Evolutionary conservation across 352 stramenopile genomes (phyloP), one percentile per base, ranked within the genome.

Genomic region (Pythium rishiriense): DNA sequence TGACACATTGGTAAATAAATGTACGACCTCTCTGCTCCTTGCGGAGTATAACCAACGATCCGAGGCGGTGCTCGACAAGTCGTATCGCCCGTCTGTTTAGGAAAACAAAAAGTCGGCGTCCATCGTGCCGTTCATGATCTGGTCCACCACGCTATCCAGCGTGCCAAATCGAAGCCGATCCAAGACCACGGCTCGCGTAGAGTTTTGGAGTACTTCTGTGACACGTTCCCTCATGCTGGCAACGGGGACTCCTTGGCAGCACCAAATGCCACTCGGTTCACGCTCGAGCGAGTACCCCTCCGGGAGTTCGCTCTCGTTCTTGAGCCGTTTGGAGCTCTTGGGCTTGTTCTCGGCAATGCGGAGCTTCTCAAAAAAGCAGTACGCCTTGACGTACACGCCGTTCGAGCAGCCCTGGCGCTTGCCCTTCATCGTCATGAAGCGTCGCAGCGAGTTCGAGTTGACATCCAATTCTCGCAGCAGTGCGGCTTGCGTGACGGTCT

Each of bases 281-380:
- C 68, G 68, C 57, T 65, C 49, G 11, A 76, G 64, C 31, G 64
- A 66, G 58, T 68, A 76, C 21, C 69, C 69, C 19, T 33, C 42
- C 17, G 66, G 62, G 41, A 65, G 48, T 24, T 69, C 60, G 0
- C 29, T 25, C 61, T 87, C 75, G 22, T 65, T 73, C 25, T 76
- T 69, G 25, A 74, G 26, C 12, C 75, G 75, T 56, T 80, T 87
- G 33, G 68, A 73, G n/a, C 72, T 73, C 73, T 85, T 84, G 56
- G 69, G 58, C 19, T 65, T 65, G 43, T 58, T 60, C 26, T 88
- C 70, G 14, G 74, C 49, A 51, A 88, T 75, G 58, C 76, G 75
- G 9, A 79, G 70, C 62, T 82, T 79, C 65, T 88, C 79, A 33
- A 88, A 85, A 46, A 88, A 83, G 51, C 52, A 63, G 72, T 88